Evolutionary conservation across 2,329 filamentous ascomycete species (phyloP).

Genomic region (Penicillium sp.): DNA sequence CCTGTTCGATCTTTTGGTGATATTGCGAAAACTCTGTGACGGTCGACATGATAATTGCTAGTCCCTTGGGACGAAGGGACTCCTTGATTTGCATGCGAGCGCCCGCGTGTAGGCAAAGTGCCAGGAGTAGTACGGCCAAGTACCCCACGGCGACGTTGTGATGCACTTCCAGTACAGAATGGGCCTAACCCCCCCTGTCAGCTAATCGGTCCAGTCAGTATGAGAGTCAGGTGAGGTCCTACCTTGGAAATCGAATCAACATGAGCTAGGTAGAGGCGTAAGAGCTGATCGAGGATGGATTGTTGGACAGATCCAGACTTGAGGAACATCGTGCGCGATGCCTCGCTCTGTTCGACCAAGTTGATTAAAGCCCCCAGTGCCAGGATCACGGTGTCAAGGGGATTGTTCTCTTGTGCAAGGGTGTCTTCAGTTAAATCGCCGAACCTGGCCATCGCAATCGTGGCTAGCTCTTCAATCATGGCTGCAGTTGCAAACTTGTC

Average conservation of each 20-base stretch:
- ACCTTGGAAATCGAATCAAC: slow-evolving; percentile 69
- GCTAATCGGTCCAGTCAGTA: background rate
- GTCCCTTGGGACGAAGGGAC: slow-evolving; percentile 49
- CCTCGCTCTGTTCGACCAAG: slow-evolving; percentile 73
- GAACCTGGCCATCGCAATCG: slow-evolving; percentile 39
- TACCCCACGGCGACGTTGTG: slow-evolving; percentile 85
- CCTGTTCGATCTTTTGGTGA: slow-evolving; percentile 60
- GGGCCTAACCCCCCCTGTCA: slow-evolving; percentile 43
- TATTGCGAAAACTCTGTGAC: slow-evolving; percentile 65
- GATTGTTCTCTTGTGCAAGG: slow-evolving; percentile 49
- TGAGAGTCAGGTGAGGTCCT: slow-evolving; percentile 37
- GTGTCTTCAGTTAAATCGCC: slow-evolving; percentile 33
- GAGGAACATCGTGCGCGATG: slow-evolving; percentile 58
- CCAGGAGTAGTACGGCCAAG: slow-evolving; percentile 79
- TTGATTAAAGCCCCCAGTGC: slow-evolving; percentile 85
- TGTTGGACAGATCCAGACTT: slow-evolving; percentile 36
- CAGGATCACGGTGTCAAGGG: slow-evolving; percentile 74
- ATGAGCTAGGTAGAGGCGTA: slow-evolving; percentile 68
- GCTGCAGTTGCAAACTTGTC: slow-evolving; percentile 61
- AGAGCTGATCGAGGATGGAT: slow-evolving; percentile 60
- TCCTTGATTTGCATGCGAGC: slow-evolving; percentile 48
- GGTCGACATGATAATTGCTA: slow-evolving; percentile 56
- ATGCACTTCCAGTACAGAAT: slow-evolving; percentile 67
- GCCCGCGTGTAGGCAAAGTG: slow-evolving; percentile 65
- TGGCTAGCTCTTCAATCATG: slow-evolving; percentile 41